Evolutionary conservation across 2,329 filamentous ascomycete genomes (phyloP).

Genomic region (Periconia macrospinosa): DNA sequence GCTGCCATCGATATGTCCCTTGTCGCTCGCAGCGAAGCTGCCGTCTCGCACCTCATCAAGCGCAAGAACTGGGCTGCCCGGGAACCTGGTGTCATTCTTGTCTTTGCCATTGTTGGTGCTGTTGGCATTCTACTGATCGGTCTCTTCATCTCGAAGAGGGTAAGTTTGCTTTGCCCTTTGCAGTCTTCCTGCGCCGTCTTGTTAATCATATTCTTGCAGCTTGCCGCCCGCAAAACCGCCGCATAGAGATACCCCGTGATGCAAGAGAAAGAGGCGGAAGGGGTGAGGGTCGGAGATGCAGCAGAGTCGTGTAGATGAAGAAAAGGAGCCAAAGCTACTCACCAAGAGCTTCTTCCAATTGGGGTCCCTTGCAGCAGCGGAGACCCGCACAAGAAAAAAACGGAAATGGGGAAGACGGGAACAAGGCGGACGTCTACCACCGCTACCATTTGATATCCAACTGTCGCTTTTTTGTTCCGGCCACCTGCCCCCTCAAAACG

Average conservation of each 20-base stretch:
- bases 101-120: conserved; percentile 63
- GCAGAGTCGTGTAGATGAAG: background rate
- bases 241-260: conserved; percentile 13
- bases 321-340: no score
- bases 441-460: background rate
- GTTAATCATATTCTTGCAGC: background rate
- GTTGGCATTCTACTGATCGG: conserved; percentile 54
- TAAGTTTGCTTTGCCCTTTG: conserved; percentile 20
- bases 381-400: conserved; percentile 2
- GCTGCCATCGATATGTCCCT: conserved; percentile 42
- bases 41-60: conserved; percentile 50
- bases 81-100: conserved; percentile 64
- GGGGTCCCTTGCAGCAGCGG: background rate
- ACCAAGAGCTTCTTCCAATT: no score
- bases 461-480: background rate
- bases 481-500: background rate
- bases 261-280: conserved; percentile 1
- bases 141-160: conserved; percentile 54
- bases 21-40: conserved; percentile 40
- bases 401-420: background rate
- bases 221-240: conserved; percentile 8
- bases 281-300: background rate
- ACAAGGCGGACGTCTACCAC: conserved; percentile 2
- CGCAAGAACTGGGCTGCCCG: conserved; percentile 60
- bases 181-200: background rate